Evolutionary conservation across 2,329 filamentous ascomycete genomes (phyloP), one percentile per base, ranked within the genome.

Genomic region (Pseudogymnoascus sp.): DNA sequence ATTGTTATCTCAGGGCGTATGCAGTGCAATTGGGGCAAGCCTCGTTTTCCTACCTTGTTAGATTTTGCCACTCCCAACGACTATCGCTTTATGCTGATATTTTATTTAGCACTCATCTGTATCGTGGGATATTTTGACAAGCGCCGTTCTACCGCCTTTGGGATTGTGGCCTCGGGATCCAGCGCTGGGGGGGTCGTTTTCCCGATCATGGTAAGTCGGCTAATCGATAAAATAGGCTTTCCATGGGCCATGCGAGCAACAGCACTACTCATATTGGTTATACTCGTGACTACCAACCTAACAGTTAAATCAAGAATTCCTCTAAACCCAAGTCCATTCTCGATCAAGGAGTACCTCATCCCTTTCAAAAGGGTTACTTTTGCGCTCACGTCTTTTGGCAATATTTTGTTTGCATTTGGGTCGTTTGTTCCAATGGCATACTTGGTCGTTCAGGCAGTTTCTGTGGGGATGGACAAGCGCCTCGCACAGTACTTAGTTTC

Each of bases 201-300:
- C 58, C 83, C 83, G 0, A 83, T 86, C 65, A 82, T 86, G 77
- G 76, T 85, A 16, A 72, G 77, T 1, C 76, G 75, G 25, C 69
- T 86, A 30, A 78, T 86, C 39, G 72, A 72, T 0, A 28, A 74
- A 36, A 72, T 83, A 57, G 79, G 81, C 38, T 81, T 82, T 66
- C 68, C 73, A 57, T 86, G 81, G 84, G 71, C 79, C 1, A 81
- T 85, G 74, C 76, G 82, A 2, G 79, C 77, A 61, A 75, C 74
- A 18, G 76, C 78, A 2, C 84, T 86, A 64, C 63, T 85, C 16
- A 79, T 86, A 41, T 72, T 86, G 2, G 74, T 67, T 4, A 72
- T 85, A 60, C 72, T 82, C 58, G 67, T 74, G 58, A 71, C 84
- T 58, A 75, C 78, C 36, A 78, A 77, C 62, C 57, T 81, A 6